Conservation (phyloP, 495 filamentous ascomycete genomes). For the Xylaria flabelliformis region DNA sequence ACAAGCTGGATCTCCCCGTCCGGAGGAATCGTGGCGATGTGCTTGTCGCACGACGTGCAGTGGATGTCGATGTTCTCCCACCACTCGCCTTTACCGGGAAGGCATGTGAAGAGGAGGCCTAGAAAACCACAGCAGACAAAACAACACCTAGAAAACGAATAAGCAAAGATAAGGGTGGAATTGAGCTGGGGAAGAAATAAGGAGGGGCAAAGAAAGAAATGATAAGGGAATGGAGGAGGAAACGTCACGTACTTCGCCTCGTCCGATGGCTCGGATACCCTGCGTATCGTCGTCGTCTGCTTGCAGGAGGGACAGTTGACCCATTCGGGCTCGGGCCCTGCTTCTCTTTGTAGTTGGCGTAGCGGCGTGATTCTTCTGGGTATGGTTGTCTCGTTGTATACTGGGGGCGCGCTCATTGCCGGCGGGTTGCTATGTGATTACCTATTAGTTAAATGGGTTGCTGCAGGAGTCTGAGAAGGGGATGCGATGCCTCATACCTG, state of each 20-base stretch:
- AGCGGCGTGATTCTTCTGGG: constrained; percentile 10
- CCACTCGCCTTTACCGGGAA: not conserved
- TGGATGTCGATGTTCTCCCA: constrained; percentile 16
- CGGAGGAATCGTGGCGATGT: constrained; percentile 6
- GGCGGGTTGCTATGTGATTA: not conserved
- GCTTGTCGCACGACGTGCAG: constrained; percentile 17
- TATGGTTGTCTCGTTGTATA: not conserved
- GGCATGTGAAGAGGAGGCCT: not conserved
- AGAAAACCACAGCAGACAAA: not conserved
- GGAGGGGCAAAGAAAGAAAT: not conserved
- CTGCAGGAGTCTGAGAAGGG: not conserved
- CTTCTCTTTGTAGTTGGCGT: not conserved
- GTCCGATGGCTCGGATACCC: constrained; percentile 12
- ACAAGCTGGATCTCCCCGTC: constrained; percentile 1
- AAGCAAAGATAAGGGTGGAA: not conserved
- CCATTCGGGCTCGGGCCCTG: constrained; percentile 1
- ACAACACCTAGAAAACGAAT: not conserved
- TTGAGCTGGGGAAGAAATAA: not conserved
- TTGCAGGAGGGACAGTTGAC: constrained; percentile 10
- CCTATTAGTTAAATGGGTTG: not conserved
- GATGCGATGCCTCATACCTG: not conserved
- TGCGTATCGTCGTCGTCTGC: constrained; percentile 10
- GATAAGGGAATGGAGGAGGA: no score
- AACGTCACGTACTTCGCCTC: constrained; percentile 5
- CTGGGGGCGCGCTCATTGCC: not conserved